A percentile compares a stretch with the other conserved stretches of the same genome.
These are phyloP conservation scores for Colletotrichum sp. DNA, from an alignment of 2,329 filamentous ascomycete genomes.

Conservation along the genomic window DNA sequence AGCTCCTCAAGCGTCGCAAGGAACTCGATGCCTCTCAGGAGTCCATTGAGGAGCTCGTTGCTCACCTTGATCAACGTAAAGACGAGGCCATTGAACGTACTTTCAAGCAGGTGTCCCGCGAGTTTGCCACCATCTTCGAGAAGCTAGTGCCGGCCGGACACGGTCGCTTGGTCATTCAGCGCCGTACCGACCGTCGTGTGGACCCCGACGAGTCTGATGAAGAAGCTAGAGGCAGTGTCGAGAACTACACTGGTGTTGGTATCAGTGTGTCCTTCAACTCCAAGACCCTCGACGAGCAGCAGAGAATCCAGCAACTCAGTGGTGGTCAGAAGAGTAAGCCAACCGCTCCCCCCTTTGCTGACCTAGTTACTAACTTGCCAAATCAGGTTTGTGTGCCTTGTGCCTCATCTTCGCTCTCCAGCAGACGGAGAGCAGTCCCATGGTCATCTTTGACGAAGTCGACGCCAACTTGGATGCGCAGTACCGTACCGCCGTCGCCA, in stretches of 20 bases:
- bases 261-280: conserved; percentile 99
- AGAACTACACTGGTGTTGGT: conserved; percentile 95
- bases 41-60: conserved; percentile 91
- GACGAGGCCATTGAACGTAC: conserved; percentile 98
- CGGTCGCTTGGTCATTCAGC: conserved; percentile 90
- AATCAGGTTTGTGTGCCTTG: conserved; percentile 85
- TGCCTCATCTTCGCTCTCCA: conserved; percentile 99
- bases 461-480: conserved; percentile 98
- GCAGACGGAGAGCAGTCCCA: conserved; percentile 93
- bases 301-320: conserved; percentile 95
- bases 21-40: conserved; percentile 86
- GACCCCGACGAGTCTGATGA: conserved; percentile 70
- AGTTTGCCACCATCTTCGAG: conserved; percentile 92
- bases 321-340: conserved; percentile 94
- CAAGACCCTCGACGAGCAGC: conserved; percentile 92
- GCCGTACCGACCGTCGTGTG: conserved; percentile 75
- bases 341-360: not conserved
- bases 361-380: conserved; percentile 22
- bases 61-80: conserved; percentile 91
- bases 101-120: conserved; percentile 95
- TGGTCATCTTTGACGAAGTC: conserved; percentile 99
- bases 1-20: conserved; percentile 79
- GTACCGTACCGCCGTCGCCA: conserved; percentile 93
- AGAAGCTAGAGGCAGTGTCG: conserved; percentile 73
- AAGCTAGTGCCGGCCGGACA: conserved; percentile 93